Evolutionary conservation across 2,329 filamentous ascomycete species (phyloP).

Genomic region (Blastomyces emzantsi): DNA sequence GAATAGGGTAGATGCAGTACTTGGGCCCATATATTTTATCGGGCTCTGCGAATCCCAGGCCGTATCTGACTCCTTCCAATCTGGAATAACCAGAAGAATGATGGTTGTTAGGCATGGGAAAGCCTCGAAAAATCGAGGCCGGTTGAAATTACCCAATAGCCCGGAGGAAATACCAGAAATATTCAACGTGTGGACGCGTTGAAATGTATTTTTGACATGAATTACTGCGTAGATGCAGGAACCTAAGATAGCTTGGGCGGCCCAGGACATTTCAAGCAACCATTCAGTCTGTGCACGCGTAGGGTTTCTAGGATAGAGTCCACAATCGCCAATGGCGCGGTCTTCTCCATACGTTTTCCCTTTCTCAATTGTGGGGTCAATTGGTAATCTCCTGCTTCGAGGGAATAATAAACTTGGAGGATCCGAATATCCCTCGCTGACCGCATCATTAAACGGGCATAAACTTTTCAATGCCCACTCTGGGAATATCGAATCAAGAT

Average conservation of each 20-base stretch:
- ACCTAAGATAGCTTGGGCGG: constrained; percentile 58
- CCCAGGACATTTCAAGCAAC: constrained; percentile 60
- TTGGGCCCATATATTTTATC: constrained; percentile 43
- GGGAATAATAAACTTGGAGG: constrained; percentile 15
- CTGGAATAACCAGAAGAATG: constrained; percentile 53
- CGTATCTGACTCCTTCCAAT: constrained; percentile 51
- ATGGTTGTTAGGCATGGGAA: constrained; percentile 48
- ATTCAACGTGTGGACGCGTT: constrained; percentile 49
- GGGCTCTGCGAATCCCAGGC: constrained; percentile 46
- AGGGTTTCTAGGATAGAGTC: constrained; percentile 48
- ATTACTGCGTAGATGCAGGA: constrained; percentile 58
- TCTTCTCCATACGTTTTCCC: constrained; percentile 11
- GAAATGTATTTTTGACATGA: constrained; percentile 50
- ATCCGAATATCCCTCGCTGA: background rate
- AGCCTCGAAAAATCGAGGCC: constrained; percentile 53
- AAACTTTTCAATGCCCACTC: background rate
- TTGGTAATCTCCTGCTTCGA: constrained; percentile 16
- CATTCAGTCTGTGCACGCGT: constrained; percentile 58
- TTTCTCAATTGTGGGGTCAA: constrained; percentile 17
- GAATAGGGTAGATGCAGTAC: constrained; percentile 44
- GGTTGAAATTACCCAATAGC: constrained; percentile 48
- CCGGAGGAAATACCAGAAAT: constrained; percentile 57
- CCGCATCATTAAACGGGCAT: background rate
- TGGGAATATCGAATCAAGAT: background rate
- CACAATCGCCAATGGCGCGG: constrained; percentile 20